A percentile compares a stretch with the other conserved stretches of the same genome.
Evolutionary conservation across 2,329 filamentous ascomycete species (phyloP).

Genomic region (Domatiomyces catenatus): DNA sequence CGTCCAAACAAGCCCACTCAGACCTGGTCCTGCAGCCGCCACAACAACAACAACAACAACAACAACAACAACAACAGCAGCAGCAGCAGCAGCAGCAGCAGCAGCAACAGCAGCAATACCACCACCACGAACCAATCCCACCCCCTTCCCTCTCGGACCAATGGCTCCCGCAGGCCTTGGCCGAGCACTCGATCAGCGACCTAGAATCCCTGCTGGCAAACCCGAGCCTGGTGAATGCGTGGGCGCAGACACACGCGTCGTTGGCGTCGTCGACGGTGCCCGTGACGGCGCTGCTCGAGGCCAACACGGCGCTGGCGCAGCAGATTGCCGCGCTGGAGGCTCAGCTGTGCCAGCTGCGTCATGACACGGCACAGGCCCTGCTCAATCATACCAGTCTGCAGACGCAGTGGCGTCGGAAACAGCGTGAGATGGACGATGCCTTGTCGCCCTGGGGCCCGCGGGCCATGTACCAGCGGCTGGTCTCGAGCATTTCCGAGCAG

Average conservation of each 20-base stretch:
- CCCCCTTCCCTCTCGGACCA: slow-evolving; percentile 8
- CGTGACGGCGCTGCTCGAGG: slow-evolving; percentile 49
- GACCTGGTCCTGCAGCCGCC: too few species aligned
- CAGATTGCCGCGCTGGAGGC: slow-evolving; percentile 28
- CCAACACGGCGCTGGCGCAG: slow-evolving; percentile 55
- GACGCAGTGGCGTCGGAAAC: slow-evolving; percentile 79
- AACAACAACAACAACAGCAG: not conserved
- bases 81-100: not conserved
- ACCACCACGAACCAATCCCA: slow-evolving; percentile 17
- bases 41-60: slow-evolving; percentile 12
- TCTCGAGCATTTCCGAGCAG: slow-evolving; percentile 65
- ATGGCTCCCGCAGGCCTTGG: slow-evolving; percentile 10
- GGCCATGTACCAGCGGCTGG: slow-evolving; percentile 68
- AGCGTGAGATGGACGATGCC: slow-evolving; percentile 74
- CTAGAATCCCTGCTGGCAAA: slow-evolving; percentile 67
- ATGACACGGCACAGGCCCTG: slow-evolving; percentile 62
- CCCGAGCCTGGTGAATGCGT: slow-evolving; percentile 53
- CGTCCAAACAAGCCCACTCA: slow-evolving; percentile 19
- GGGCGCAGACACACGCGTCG: slow-evolving; percentile 62
- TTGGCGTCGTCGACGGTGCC: slow-evolving; percentile 48
- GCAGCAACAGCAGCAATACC: not conserved
- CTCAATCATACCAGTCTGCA: slow-evolving; percentile 74
- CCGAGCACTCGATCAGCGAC: slow-evolving; percentile 16
- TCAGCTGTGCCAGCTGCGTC: slow-evolving; percentile 40
- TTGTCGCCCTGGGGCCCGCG: slow-evolving; percentile 74